These are phyloP conservation scores for Cucumis hystrix DNA, from an alignment of 306 rosid species.

Conservation along the genomic window DNA sequence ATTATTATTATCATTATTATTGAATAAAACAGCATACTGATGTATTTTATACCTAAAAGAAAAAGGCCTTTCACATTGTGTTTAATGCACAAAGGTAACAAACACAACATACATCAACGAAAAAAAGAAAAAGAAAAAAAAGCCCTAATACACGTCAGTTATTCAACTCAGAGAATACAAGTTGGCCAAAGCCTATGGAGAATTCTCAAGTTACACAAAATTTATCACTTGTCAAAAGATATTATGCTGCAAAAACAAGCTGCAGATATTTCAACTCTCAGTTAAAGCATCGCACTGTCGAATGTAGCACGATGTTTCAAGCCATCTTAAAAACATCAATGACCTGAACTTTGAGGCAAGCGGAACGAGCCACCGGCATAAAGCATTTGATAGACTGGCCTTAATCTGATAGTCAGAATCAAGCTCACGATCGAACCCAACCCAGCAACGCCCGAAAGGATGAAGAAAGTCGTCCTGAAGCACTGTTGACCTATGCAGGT, in stretches of 20 bases:
- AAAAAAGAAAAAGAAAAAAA: too few relatives aligned
- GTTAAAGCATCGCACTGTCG: not conserved
- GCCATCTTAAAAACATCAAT: conserved; percentile 4
- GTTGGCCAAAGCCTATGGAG: not conserved
- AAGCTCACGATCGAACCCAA: conserved; percentile 51
- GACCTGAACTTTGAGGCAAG: conserved; percentile 19
- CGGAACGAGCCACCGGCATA: conserved; percentile 56
- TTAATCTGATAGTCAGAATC: conserved; percentile 51
- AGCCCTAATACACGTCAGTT: not conserved
- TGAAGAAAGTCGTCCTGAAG: conserved; percentile 61
- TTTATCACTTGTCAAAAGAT: not conserved
- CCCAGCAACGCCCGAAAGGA: conserved; percentile 51
- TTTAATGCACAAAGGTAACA: not conserved
- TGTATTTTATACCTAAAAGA: not conserved
- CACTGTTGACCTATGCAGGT: conserved; percentile 58
- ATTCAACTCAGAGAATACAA: not conserved
- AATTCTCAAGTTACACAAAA: not conserved
- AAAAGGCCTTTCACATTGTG: not conserved
- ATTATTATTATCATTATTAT: not conserved
- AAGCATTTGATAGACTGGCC: conserved; percentile 65
- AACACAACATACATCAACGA: not conserved
- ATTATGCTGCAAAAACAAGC: not conserved
- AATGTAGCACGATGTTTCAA: not conserved
- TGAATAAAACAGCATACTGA: not conserved
- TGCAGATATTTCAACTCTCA: not conserved